Percentiles rank a stretch among this genome's conserved stretches.
These are phyloP conservation scores for Xylaria digitata DNA, from an alignment of 2,329 filamentous ascomycete species.

Conservation along the genomic window DNA sequence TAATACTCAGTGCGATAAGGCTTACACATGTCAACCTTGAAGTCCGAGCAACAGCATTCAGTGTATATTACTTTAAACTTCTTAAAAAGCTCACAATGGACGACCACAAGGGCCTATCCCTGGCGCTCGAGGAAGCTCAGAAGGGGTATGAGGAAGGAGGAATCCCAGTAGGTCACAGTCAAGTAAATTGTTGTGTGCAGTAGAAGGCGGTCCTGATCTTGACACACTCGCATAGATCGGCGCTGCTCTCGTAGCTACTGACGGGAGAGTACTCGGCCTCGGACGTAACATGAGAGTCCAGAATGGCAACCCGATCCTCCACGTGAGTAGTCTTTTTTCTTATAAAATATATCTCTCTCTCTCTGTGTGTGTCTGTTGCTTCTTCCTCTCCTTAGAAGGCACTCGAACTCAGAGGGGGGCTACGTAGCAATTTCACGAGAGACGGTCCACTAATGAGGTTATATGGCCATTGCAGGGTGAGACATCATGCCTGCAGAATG, in stretches of 20 bases:
- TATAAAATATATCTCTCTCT: not conserved
- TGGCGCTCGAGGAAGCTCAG: conserved; percentile 61
- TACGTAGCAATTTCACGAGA: not conserved
- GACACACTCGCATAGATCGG: conserved; percentile 57
- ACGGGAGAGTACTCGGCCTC: conserved; percentile 76
- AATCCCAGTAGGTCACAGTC: conserved; percentile 55
- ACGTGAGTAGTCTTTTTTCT: conserved; percentile 55
- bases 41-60: not conserved
- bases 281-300: conserved; percentile 83
- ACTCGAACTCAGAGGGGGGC: not conserved
- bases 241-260: conserved; percentile 70
- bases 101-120: conserved; percentile 56
- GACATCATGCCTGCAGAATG: conserved; percentile 79
- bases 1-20: not conserved
- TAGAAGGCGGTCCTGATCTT: not conserved
- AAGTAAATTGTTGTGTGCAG: not conserved
- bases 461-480: conserved; percentile 67
- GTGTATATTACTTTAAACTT: not conserved
- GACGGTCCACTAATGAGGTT: not conserved
- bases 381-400: not conserved
- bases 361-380: too few species aligned
- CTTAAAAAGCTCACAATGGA: conserved; percentile 49
- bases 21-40: not conserved
- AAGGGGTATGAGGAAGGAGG: conserved; percentile 60
- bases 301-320: conserved; percentile 75